Conservation (phyloP, 2,329 filamentous ascomycete genomes). For the Tolypocladium guangdongense region DNA sequence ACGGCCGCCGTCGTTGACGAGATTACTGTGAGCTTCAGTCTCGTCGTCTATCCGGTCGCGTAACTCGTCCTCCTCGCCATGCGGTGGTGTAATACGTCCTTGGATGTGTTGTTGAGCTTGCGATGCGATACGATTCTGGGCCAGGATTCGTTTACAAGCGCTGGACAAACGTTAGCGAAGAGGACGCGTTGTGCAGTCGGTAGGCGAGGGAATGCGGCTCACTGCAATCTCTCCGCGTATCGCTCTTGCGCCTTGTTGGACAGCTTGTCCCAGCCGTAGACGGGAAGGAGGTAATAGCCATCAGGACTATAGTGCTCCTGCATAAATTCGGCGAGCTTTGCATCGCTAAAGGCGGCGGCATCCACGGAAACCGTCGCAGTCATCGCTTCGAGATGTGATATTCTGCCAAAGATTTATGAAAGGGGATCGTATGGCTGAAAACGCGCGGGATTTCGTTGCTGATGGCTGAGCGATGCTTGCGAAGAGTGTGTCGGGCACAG, state of each 20-base stretch:
- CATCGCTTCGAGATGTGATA: not conserved
- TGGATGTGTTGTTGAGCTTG: not conserved
- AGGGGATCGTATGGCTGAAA: no score
- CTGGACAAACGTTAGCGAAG: not conserved
- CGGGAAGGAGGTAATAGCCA: constrained; percentile 6
- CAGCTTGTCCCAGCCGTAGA: constrained; percentile 7
- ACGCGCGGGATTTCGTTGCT: no score
- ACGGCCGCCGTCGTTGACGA: constrained; percentile 19
- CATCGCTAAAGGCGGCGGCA: constrained; percentile 7
- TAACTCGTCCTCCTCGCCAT: no score
- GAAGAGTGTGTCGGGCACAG: no score
- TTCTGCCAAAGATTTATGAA: constrained; percentile 4
- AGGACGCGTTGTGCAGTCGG: not conserved
- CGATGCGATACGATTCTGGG: not conserved
- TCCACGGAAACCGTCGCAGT: not conserved
- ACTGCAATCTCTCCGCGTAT: constrained; percentile 9
- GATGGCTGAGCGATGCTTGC: no score
- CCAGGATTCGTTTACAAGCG: not conserved
- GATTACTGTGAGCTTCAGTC: constrained; percentile 13
- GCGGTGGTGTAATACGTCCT: no score
- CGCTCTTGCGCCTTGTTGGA: constrained; percentile 5
- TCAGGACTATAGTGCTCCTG: constrained; percentile 5
- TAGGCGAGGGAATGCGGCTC: constrained; percentile 1
- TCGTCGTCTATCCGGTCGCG: constrained; percentile 1
- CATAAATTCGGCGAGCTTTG: constrained; percentile 9